These are phyloP conservation scores for Harringtonia aguacate DNA, from an alignment of 2,329 filamentous ascomycete genomes.

Conservation along the genomic window DNA sequence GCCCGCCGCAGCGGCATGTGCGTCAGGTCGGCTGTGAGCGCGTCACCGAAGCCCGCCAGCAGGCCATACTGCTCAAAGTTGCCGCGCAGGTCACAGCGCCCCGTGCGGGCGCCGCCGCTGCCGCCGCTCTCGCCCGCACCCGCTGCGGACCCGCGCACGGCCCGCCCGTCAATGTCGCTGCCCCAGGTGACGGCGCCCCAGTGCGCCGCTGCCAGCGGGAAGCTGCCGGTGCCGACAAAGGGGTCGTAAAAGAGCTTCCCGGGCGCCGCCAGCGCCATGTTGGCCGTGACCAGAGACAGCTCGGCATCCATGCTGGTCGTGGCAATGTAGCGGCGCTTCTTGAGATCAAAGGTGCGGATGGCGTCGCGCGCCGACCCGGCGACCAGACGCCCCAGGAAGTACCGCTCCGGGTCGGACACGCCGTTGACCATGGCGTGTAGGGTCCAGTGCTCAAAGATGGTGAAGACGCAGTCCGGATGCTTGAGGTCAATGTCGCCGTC, in stretches of 20 bases:
- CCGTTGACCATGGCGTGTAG: slow-evolving; percentile 37
- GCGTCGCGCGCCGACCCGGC: slow-evolving; percentile 56
- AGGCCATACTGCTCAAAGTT: slow-evolving; percentile 84
- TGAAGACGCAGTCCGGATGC: slow-evolving; percentile 62
- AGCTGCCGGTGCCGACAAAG: slow-evolving; percentile 91
- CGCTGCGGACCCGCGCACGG: slow-evolving; percentile 61
- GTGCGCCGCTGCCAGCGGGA: slow-evolving; percentile 80
- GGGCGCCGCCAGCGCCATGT: slow-evolving; percentile 71
- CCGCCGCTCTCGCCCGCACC: slow-evolving; percentile 25
- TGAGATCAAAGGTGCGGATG: slow-evolving; percentile 70
- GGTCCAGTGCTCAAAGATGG: slow-evolving; percentile 73
- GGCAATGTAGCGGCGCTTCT: slow-evolving; percentile 87
- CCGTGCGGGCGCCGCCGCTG: slow-evolving; percentile 9
- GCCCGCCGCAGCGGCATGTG: slow-evolving; percentile 61
- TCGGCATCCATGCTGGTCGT: slow-evolving; percentile 98
- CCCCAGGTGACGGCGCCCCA: slow-evolving; percentile 79
- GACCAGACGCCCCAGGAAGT: slow-evolving; percentile 66
- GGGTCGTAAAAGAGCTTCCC: slow-evolving; percentile 89
- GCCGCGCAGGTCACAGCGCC: slow-evolving; percentile 37
- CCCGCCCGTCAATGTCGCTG: slow-evolving; percentile 87
- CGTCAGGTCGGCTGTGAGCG: slow-evolving; percentile 78
- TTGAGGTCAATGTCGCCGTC: slow-evolving; percentile 69
- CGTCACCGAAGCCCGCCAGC: slow-evolving; percentile 55
- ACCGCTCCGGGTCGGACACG: slow-evolving; percentile 41
- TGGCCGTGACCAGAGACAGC: slow-evolving; percentile 81